Evolutionary conservation across 495 filamentous ascomycete genomes (phyloP).

Genomic region (Neurospora tetrasperma): DNA sequence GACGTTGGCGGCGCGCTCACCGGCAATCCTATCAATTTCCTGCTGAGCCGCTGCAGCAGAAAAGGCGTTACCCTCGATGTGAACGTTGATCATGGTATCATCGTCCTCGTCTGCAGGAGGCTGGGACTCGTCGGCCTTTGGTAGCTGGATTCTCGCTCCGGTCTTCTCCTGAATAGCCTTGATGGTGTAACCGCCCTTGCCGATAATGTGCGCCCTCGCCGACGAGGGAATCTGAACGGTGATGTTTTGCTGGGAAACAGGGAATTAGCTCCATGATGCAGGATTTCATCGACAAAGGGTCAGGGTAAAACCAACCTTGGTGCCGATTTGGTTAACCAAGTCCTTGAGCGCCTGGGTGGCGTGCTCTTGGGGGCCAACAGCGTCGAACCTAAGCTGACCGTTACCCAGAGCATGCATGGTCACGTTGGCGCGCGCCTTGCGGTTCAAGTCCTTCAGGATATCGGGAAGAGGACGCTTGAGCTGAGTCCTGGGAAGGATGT

Average conservation of each 20-base stretch:
- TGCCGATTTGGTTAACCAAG: slow-evolving; percentile 70
- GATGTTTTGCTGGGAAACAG: slow-evolving; percentile 48
- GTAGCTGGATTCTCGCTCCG: slow-evolving; percentile 79
- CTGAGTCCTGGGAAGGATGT: slow-evolving; percentile 62
- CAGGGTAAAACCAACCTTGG: slow-evolving; percentile 51
- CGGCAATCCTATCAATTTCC: slow-evolving; percentile 75
- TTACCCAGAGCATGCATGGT: slow-evolving; percentile 58
- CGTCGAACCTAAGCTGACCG: slow-evolving; percentile 65
- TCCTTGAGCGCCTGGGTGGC: slow-evolving; percentile 78
- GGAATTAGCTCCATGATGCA: not conserved
- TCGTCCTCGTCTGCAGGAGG: slow-evolving; percentile 68
- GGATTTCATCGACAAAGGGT: not conserved
- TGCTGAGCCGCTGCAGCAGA: slow-evolving; percentile 69
- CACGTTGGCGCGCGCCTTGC: slow-evolving; percentile 74
- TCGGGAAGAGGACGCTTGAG: slow-evolving; percentile 75
- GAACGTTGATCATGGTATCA: slow-evolving; percentile 67
- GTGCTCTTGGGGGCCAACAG: slow-evolving; percentile 65
- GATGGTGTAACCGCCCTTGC: slow-evolving; percentile 79
- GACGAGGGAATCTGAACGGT: slow-evolving; percentile 73
- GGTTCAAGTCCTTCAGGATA: slow-evolving; percentile 78
- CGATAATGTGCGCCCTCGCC: slow-evolving; percentile 78
- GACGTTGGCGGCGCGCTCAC: slow-evolving; percentile 72
- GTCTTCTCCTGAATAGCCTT: slow-evolving; percentile 76
- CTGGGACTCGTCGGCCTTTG: slow-evolving; percentile 56
- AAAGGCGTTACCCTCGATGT: slow-evolving; percentile 82